phyloP scores from a whole-genome alignment of 176 grass and related monocot species.

The Ampelocalamus luodianensis region DNA sequence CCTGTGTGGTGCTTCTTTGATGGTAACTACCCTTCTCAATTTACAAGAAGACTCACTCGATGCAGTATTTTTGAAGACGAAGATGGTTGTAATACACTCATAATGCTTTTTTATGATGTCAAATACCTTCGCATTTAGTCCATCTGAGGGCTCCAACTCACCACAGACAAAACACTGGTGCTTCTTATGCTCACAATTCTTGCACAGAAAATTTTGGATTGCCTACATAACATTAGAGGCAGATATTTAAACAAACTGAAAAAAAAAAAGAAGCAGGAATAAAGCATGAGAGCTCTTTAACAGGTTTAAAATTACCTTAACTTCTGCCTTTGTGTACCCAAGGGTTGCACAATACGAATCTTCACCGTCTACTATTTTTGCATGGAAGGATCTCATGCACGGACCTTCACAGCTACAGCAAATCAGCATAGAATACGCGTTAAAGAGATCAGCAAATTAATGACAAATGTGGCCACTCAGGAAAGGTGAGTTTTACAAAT shows the following conservation, averaged over 20 bases:
- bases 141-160: slow-evolving; percentile 65
- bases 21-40: background rate
- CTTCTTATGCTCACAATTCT: slow-evolving; percentile 71
- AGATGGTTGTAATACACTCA: background rate
- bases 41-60: background rate
- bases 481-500: background rate
- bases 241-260: background rate
- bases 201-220: slow-evolving; percentile 74
- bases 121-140: slow-evolving; percentile 64
- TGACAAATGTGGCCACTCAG: background rate
- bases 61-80: background rate
- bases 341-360: slow-evolving; percentile 70
- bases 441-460: background rate
- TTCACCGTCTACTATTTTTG: slow-evolving; percentile 59
- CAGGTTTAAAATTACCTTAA: slow-evolving; percentile 55
- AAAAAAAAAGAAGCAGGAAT: slow-evolving; percentile 24
- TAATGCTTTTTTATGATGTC: background rate
- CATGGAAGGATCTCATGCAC: slow-evolving; percentile 87
- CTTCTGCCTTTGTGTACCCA: slow-evolving; percentile 55
- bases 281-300: slow-evolving; percentile 30
- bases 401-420: slow-evolving; percentile 73
- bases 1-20: background rate
- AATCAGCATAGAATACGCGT: slow-evolving; percentile 13
- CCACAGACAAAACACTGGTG: slow-evolving; percentile 80
- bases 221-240: slow-evolving; percentile 45